Conservation (phyloP, 2,329 filamentous ascomycete species). For the Cadophora sp. region DNA sequence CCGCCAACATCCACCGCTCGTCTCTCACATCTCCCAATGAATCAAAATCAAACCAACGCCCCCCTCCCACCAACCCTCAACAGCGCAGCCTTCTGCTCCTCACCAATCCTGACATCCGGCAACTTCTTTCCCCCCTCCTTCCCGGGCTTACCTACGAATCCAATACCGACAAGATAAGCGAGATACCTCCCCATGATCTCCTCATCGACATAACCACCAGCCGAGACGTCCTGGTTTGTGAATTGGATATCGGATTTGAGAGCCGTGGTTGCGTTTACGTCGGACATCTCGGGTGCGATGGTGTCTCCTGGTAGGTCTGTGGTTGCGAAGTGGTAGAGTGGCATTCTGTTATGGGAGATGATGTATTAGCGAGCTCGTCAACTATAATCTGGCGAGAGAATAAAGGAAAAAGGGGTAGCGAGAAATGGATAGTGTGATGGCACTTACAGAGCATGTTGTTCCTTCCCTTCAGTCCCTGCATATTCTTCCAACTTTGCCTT, state of each 20-base stretch:
- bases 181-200: constrained; percentile 44
- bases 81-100: constrained; percentile 30
- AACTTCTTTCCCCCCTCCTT: constrained; percentile 34
- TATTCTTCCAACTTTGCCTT: constrained; percentile 66
- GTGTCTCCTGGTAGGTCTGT: constrained; percentile 71
- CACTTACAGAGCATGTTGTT: constrained; percentile 70
- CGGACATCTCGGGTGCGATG: constrained; percentile 74
- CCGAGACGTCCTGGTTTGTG: constrained; percentile 40
- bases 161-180: constrained; percentile 42
- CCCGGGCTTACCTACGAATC: constrained; percentile 39
- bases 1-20: not conserved
- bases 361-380: not conserved
- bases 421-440: too few relatives aligned
- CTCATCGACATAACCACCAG: constrained; percentile 40
- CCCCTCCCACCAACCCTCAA: constrained; percentile 32
- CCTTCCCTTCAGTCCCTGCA: constrained; percentile 56
- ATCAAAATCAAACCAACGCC: constrained; percentile 24
- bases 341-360: constrained; percentile 50
- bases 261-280: constrained; percentile 67
- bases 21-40: not conserved
- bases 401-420: not conserved
- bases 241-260: constrained; percentile 64
- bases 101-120: constrained; percentile 19
- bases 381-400: not conserved
- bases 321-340: constrained; percentile 76